Evolutionary conservation across 768 basidiomycete genomes (phyloP).

Genomic region (Leccinum arenicola): DNA sequence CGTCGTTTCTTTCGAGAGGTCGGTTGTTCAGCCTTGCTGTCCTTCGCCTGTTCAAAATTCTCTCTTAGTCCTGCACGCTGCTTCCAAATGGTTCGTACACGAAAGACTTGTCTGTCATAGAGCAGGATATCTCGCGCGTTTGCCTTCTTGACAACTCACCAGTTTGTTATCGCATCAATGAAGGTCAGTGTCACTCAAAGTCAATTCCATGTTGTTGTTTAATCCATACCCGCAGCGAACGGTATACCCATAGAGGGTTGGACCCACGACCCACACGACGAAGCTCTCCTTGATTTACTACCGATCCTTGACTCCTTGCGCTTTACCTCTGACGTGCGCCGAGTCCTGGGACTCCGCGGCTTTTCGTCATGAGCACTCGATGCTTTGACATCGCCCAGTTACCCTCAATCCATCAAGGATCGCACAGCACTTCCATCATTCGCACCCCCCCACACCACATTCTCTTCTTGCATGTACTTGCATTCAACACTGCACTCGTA

Average conservation of each 20-base stretch:
- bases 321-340: constrained; percentile 93
- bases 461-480: constrained; percentile 27
- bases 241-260: constrained; percentile 99
- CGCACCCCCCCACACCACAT: constrained; percentile 22
- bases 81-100: constrained; percentile 92
- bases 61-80: constrained; percentile 80
- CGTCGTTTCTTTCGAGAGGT: constrained; percentile 92
- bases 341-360: constrained; percentile 76
- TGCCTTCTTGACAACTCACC: constrained; percentile 97
- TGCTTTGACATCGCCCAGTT: constrained; percentile 2
- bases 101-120: constrained; percentile 87
- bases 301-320: constrained; percentile 94
- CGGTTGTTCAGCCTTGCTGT: constrained; percentile 29
- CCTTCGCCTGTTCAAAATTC: not conserved
- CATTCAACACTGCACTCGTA: constrained; percentile 27
- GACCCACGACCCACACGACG: constrained; percentile 96
- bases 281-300: constrained; percentile 91
- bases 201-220: not conserved
- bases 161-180: constrained; percentile 85
- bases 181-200: constrained; percentile 55
- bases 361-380: constrained; percentile 36
- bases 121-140: constrained; percentile 86
- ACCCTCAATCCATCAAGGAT: constrained; percentile 13
- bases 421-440: constrained; percentile 22
- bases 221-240: constrained; percentile 60